Evolutionary conservation across 495 filamentous ascomycete genomes (phyloP).

Genomic region (Amphirosellinia nigrospora): DNA sequence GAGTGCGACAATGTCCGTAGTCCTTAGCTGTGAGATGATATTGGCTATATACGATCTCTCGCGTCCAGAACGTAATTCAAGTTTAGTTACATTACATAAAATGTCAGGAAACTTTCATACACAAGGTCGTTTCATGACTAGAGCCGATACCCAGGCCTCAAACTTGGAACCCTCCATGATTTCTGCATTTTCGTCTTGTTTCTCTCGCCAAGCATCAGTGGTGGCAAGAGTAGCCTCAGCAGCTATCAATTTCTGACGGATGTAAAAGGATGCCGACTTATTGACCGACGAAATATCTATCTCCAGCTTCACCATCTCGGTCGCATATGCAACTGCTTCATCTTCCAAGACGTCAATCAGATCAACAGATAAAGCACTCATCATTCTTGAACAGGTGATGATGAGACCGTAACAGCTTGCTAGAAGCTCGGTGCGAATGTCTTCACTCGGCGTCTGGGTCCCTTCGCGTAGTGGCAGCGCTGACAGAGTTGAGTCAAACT

Average conservation of each 20-base stretch:
- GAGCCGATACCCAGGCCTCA: neutral
- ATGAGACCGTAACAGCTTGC: neutral
- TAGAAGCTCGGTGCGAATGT: neutral
- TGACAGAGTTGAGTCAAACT: neutral
- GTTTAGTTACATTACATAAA: no score
- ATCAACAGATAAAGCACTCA: neutral
- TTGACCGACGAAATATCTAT: neutral
- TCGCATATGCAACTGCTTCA: conserved; percentile 11
- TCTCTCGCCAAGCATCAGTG: neutral
- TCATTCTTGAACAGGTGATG: neutral
- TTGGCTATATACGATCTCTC: no score
- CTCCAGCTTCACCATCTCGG: conserved; percentile 12
- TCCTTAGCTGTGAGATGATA: no score
- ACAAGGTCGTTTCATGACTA: neutral
- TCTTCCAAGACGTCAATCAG: conserved; percentile 14
- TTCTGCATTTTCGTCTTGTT: neutral
- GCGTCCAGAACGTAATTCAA: no score
- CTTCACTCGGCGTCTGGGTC: neutral
- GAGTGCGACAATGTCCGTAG: no score
- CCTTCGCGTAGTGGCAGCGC: no score
- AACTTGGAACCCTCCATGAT: neutral
- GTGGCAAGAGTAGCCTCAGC: neutral
- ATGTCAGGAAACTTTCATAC: no score
- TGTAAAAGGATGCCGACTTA: conserved; percentile 17
- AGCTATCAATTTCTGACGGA: conserved; percentile 13